A percentile compares a stretch with the other conserved stretches of the same genome.
These are phyloP conservation scores for Stipa capillata DNA, from an alignment of 176 grass and related monocot genomes.

Conservation along the genomic window DNA sequence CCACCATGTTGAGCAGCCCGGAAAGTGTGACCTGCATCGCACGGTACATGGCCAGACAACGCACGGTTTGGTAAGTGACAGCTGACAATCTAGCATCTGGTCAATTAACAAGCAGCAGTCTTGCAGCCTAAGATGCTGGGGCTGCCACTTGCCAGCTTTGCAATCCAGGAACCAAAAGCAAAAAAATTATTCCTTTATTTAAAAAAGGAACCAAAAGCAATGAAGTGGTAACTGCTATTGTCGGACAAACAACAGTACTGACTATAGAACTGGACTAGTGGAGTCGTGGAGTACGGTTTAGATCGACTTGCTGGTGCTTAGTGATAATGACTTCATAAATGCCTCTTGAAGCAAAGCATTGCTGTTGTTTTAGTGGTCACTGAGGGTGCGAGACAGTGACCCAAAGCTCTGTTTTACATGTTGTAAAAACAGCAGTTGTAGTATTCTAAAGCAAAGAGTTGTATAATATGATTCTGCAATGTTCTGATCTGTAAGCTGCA, in stretches of 20 bases:
- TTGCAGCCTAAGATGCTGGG: neutral
- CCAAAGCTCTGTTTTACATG: neutral
- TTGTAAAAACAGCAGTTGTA: neutral
- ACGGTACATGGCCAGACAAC: neutral
- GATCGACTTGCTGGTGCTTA: neutral
- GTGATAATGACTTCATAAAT: neutral
- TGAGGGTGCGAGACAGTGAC: neutral
- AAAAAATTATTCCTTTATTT: no score
- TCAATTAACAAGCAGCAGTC: neutral
- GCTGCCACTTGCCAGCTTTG: neutral
- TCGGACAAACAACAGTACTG: neutral
- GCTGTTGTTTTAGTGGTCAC: neutral
- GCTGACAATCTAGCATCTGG: neutral
- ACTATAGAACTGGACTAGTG: neutral
- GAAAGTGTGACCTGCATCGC: conserved; percentile 35
- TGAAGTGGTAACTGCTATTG: neutral
- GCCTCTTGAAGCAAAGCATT: neutral
- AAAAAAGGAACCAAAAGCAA: neutral
- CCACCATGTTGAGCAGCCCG: conserved; percentile 51
- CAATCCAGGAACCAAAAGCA: no score
- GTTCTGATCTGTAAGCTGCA: neutral
- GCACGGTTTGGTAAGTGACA: neutral
- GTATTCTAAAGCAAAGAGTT: neutral
- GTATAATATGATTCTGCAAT: neutral
- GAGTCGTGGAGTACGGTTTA: neutral